These are phyloP conservation scores for Teratosphaeria pseudoeucalypti DNA, from an alignment of 2,329 filamentous ascomycete species.

Conservation along the genomic window DNA sequence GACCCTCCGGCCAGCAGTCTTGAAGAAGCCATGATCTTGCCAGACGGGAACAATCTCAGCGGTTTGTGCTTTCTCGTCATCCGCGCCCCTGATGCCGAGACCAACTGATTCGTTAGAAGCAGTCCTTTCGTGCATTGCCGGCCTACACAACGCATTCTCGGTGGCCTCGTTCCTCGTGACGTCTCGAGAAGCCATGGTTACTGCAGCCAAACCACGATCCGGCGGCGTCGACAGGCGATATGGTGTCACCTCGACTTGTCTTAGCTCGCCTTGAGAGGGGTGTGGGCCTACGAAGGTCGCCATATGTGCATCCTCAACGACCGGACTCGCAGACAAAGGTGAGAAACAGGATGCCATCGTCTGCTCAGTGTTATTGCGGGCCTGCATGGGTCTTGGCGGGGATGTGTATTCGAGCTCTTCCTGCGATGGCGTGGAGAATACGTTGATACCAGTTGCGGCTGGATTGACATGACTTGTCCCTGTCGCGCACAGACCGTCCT, in stretches of 20 bases:
- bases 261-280: slow-evolving; percentile 16
- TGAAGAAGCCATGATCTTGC: neutral
- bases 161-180: neutral
- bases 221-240: slow-evolving; percentile 10
- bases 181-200: slow-evolving; percentile 8
- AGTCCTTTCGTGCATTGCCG: slow-evolving; percentile 2
- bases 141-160: slow-evolving; percentile 7
- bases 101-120: slow-evolving; percentile 5
- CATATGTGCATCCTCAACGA: slow-evolving; percentile 20
- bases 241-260: slow-evolving; percentile 13
- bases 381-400: slow-evolving; percentile 1
- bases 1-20: neutral
- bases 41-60: neutral
- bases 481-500: neutral
- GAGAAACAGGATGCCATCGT: slow-evolving; percentile 15
- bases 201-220: slow-evolving; percentile 6
- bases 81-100: slow-evolving; percentile 6
- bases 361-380: slow-evolving; percentile 8
- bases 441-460: neutral
- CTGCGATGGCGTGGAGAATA: slow-evolving; percentile 19
- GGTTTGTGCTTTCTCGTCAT: slow-evolving; percentile 3
- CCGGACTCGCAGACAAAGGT: slow-evolving; percentile 20
- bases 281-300: slow-evolving; percentile 18
- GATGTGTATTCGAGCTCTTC: slow-evolving; percentile 13
- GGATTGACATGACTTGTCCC: neutral